These are phyloP conservation scores for Alloteropsis semialata DNA, from an alignment of 176 grass and related monocot species.

Conservation along the genomic window DNA sequence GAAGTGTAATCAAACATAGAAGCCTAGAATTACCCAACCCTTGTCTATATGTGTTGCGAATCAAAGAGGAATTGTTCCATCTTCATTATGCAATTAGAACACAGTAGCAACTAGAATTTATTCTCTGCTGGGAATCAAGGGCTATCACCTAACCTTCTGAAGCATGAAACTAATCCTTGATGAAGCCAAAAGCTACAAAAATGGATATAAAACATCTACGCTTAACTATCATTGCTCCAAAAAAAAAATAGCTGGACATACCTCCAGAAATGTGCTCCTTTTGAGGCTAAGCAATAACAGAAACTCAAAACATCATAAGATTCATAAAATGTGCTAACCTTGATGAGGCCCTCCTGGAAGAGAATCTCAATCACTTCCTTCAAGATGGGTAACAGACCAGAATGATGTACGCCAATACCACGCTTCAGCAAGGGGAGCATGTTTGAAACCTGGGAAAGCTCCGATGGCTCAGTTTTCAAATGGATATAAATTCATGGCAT, in stretches of 20 bases:
- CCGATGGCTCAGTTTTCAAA: not conserved
- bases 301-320: not conserved
- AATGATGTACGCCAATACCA: slow-evolving; percentile 93
- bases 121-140: not conserved
- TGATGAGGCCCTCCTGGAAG: slow-evolving; percentile 95
- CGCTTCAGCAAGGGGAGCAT: slow-evolving; percentile 91
- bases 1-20: not conserved
- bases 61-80: not conserved
- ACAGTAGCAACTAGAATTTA: not conserved
- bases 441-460: slow-evolving; percentile 64
- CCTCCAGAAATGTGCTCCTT: not conserved
- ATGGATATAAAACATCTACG: not conserved
- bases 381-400: slow-evolving; percentile 86
- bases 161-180: not conserved
- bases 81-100: not conserved
- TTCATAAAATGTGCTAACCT: slow-evolving; percentile 43
- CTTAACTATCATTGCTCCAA: not conserved
- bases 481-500: not conserved
- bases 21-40: not conserved
- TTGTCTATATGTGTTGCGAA: not conserved
- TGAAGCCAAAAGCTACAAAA: not conserved
- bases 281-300: not conserved
- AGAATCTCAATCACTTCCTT: slow-evolving; percentile 99
- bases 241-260: not conserved
- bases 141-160: not conserved